Conservation (phyloP, 2,329 filamentous ascomycete genomes). For the Ascochyta fabae region DNA sequence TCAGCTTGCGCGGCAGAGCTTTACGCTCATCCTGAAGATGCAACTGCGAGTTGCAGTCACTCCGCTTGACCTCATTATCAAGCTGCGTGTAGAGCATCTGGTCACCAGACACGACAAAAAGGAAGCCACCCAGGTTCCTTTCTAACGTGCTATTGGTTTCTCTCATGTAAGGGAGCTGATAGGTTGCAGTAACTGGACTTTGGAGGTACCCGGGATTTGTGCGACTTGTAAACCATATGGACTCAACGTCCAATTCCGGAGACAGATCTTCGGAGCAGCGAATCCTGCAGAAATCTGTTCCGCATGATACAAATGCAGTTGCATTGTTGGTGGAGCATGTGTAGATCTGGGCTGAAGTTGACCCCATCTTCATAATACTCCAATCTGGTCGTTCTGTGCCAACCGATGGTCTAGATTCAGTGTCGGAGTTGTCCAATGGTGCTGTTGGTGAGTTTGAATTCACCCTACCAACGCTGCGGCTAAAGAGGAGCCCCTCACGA, state of each 20-base stretch:
- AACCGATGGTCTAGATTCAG: no score
- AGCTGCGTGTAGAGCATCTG: conserved; percentile 58
- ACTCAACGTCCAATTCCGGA: conserved; percentile 35
- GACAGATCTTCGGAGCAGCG: conserved; percentile 20
- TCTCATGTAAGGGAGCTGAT: conserved; percentile 35
- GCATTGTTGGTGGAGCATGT: conserved; percentile 31
- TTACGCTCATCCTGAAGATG: conserved; percentile 15
- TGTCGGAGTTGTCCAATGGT: neutral
- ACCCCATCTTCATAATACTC: conserved; percentile 31
- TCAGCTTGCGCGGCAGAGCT: conserved; percentile 36
- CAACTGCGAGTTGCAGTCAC: conserved; percentile 1
- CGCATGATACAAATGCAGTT: conserved; percentile 48
- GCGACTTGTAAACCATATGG: conserved; percentile 48
- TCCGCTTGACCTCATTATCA: conserved; percentile 44
- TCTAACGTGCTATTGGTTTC: conserved; percentile 41
- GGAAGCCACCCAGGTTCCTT: conserved; percentile 51
- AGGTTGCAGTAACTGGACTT: conserved; percentile 38
- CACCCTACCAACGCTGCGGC: neutral
- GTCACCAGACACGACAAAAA: conserved; percentile 57
- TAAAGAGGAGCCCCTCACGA: conserved; percentile 43
- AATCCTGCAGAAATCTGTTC: conserved; percentile 46
- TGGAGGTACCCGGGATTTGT: conserved; percentile 39
- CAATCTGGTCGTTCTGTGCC: conserved; percentile 6
- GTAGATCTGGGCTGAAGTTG: conserved; percentile 36
- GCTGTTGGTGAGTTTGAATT: neutral